These are phyloP conservation scores for Bocquillonia castaneifolia DNA, from an alignment of 441 rosid genomes.

Conservation along the genomic window DNA sequence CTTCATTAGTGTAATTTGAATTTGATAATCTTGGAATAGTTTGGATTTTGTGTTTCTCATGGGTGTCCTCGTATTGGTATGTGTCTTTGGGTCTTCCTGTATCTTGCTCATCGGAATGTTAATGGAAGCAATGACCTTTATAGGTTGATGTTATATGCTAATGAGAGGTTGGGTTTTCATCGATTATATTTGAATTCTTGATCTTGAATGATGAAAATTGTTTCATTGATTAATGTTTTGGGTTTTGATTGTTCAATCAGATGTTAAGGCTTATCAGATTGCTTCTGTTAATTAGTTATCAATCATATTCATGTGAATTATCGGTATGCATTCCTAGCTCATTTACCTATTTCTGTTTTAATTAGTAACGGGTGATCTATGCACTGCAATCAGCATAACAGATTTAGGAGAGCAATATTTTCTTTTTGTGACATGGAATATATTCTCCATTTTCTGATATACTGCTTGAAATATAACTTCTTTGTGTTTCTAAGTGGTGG, in stretches of 20 bases:
- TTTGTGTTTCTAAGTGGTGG: neutral
- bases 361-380: neutral
- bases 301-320: neutral
- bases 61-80: neutral
- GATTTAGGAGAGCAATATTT: neutral
- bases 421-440: neutral
- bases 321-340: neutral
- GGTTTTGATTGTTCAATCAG: neutral
- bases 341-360: too few species aligned
- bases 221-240: neutral
- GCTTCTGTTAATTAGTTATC: neutral
- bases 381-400: neutral
- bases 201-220: neutral
- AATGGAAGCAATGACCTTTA: neutral
- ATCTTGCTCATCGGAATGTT: neutral
- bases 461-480: neutral
- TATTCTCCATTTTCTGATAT: neutral
- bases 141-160: neutral
- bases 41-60: neutral
- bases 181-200: neutral
- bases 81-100: neutral
- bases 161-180: neutral
- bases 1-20: neutral
- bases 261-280: too few species aligned
- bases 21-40: neutral